Percentiles rank a stretch among this genome's conserved stretches.
Conservation (phyloP, 2,329 filamentous ascomycete genomes). For the Tympanopsis confertula region DNA sequence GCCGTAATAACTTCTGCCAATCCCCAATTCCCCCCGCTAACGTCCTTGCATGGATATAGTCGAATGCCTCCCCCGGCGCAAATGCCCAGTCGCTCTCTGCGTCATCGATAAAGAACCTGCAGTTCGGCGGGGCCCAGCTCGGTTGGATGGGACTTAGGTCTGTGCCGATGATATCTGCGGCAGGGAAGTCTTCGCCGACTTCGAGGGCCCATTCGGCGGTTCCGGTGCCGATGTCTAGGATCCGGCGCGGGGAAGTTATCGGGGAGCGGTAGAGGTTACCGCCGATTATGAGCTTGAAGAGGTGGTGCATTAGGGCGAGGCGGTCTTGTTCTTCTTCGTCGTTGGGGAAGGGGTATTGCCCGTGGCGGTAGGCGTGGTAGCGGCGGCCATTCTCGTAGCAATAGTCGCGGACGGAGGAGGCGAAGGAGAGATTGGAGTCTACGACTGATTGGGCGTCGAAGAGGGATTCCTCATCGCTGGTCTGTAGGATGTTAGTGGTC, state of each 20-base stretch:
- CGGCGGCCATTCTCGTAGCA: slow-evolving; percentile 33
- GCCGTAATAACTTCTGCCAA: neutral
- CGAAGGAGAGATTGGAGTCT: slow-evolving; percentile 14
- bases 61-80: neutral
- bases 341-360: slow-evolving; percentile 5
- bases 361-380: slow-evolving; percentile 23
- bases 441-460: neutral
- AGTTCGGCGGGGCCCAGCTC: neutral
- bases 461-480: neutral
- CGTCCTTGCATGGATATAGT: neutral
- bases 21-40: neutral
- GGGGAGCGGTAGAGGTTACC: neutral
- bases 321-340: slow-evolving; percentile 11
- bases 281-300: slow-evolving; percentile 1
- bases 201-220: slow-evolving; percentile 11
- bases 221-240: slow-evolving; percentile 11
- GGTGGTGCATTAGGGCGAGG: slow-evolving; percentile 7
- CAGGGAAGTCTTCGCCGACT: slow-evolving; percentile 7
- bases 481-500: neutral
- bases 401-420: slow-evolving; percentile 30
- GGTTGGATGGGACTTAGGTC: slow-evolving; percentile 1
- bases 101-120: neutral
- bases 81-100: slow-evolving; percentile 1
- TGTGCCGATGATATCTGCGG: neutral
- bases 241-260: neutral